These are phyloP conservation scores for Lumnitzera racemosa DNA, from an alignment of 345 rosid genomes.

Conservation along the genomic window DNA sequence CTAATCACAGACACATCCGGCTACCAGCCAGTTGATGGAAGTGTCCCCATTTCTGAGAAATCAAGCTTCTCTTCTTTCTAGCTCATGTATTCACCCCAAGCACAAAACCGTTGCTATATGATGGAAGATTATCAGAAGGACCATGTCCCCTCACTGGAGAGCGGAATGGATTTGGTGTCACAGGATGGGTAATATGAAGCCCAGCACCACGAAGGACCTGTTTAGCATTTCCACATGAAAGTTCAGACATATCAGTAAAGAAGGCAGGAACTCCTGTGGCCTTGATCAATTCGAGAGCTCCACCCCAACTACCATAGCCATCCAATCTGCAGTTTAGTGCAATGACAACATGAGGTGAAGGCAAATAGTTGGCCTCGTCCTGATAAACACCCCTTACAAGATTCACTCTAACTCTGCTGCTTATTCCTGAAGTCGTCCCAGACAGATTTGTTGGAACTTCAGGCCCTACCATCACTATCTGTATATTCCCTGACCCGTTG, in stretches of 20 bases:
- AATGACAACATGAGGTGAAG: conserved; percentile 39
- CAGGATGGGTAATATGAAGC: conserved; percentile 27
- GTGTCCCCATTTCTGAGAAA: too few species aligned
- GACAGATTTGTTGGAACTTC: conserved; percentile 35
- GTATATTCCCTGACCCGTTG: conserved; percentile 32
- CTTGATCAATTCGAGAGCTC: conserved; percentile 36
- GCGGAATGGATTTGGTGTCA: conserved; percentile 33
- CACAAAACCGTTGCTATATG: conserved; percentile 36
- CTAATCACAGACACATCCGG: too few species aligned
- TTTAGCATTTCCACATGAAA: conserved; percentile 39
- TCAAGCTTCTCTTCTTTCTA: too few species aligned
- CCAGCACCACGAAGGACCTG: conserved; percentile 38
- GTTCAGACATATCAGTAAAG: conserved; percentile 45
- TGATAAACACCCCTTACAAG: conserved; percentile 43
- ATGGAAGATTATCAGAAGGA: conserved; percentile 30
- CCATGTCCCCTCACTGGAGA: conserved; percentile 23
- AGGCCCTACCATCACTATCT: conserved; percentile 39
- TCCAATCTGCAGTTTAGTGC: conserved; percentile 43
- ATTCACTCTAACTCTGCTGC: conserved; percentile 36
- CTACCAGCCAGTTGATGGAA: too few species aligned
- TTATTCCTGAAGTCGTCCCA: conserved; percentile 37
- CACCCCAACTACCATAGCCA: conserved; percentile 31
- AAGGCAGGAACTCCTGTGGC: conserved; percentile 31
- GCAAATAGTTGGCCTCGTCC: conserved; percentile 40
- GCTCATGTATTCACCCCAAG: conserved; percentile 31